Conservation (phyloP, 148 eudicot genomes). For the Cornus kousa region DNA sequence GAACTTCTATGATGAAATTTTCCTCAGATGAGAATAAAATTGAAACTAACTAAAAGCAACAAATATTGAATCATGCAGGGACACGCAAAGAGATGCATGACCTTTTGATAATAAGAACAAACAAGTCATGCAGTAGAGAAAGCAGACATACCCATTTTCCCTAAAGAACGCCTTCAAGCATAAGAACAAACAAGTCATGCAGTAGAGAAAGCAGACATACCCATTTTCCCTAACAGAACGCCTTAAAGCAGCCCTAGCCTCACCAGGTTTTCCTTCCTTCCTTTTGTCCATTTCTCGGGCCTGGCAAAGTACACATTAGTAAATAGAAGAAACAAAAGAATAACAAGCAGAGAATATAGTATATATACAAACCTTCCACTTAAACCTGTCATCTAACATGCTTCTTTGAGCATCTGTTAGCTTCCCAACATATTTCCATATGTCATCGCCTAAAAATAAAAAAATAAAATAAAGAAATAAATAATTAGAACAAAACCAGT, state of each 20-base stretch:
- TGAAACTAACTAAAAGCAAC: constrained; percentile 2
- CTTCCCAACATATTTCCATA: constrained; percentile 94
- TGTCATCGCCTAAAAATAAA: constrained; percentile 68
- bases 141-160: constrained; percentile 70
- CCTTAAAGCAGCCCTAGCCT: constrained; percentile 76
- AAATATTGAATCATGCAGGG: not conserved
- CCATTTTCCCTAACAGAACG: constrained; percentile 97
- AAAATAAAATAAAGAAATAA: not conserved
- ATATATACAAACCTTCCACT: constrained; percentile 64
- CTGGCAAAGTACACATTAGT: constrained; percentile 29
- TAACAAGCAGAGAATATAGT: not conserved
- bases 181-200: not conserved
- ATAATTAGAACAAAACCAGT: too few relatives aligned
- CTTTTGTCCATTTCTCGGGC: constrained; percentile 98
- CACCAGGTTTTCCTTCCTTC: constrained; percentile 95
- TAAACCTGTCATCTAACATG: constrained; percentile 95
- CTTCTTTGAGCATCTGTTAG: constrained; percentile 94
- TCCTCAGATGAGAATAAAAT: not conserved
- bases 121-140: constrained; percentile 6
- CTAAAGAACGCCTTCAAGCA: constrained; percentile 79
- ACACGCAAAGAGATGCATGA: too few relatives aligned
- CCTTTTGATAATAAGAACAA: not conserved
- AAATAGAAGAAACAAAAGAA: constrained; percentile 10
- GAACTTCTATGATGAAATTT: too few relatives aligned
- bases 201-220: constrained; percentile 31